Conservation (phyloP, 306 rosid genomes). For the Quercus agrifolia region DNA sequence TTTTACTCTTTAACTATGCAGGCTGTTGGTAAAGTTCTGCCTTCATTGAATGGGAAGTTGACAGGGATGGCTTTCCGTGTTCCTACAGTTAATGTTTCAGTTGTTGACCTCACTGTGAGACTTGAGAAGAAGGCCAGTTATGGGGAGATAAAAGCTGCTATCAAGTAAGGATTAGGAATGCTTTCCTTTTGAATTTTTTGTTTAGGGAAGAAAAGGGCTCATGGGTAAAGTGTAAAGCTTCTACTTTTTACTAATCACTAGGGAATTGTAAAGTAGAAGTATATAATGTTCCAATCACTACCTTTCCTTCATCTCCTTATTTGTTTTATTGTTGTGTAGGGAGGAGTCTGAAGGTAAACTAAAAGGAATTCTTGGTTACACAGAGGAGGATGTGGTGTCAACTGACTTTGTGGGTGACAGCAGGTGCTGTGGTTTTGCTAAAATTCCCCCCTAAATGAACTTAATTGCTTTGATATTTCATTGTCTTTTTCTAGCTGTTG, state of each 20-base stretch:
- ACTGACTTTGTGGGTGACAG: conserved; percentile 72
- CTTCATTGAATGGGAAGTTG: conserved; percentile 75
- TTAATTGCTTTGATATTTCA: not conserved
- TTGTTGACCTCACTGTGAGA: conserved; percentile 92
- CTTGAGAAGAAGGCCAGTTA: conserved; percentile 67
- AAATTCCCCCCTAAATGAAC: not conserved
- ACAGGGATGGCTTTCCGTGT: conserved; percentile 96
- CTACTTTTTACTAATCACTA: not conserved
- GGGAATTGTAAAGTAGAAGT: not conserved
- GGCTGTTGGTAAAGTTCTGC: conserved; percentile 96
- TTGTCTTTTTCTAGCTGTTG: not conserved
- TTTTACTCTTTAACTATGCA: conserved; percentile 17
- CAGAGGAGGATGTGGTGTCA: conserved; percentile 81
- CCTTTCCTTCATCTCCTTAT: not conserved
- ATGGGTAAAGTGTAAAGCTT: not conserved
- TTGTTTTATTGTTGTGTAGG: conserved; percentile 28
- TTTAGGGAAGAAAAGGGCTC: not conserved
- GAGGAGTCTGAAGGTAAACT: conserved; percentile 69
- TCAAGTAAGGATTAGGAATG: conserved; percentile 51
- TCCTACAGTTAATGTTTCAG: conserved; percentile 89
- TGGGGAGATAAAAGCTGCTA: conserved; percentile 71
- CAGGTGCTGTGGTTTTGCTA: conserved; percentile 42
- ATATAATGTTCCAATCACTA: not conserved
- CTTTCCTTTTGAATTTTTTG: not conserved
- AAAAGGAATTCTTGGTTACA: conserved; percentile 80